A percentile compares a stretch with the other conserved stretches of the same genome.
Conservation (phyloP, 169 alveolate genomes). For the Plasmodium vivax region DNA sequence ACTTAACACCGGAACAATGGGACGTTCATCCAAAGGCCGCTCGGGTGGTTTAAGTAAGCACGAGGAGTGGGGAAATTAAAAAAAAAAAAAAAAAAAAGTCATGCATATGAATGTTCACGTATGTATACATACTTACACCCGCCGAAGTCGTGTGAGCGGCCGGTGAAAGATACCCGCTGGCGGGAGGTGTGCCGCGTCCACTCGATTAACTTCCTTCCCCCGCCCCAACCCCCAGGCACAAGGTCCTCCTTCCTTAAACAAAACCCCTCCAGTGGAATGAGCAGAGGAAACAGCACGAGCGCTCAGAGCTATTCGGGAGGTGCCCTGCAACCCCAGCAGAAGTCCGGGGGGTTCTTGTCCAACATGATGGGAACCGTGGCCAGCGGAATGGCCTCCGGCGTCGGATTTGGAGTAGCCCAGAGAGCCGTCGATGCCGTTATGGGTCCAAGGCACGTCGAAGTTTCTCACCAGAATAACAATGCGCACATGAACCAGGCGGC, state of each 20-base stretch:
- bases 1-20: constrained; percentile 24
- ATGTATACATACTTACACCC: background rate
- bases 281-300: constrained; percentile 39
- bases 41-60: constrained; percentile 69
- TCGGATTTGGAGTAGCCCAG: constrained; percentile 77
- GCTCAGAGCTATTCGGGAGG: constrained; percentile 60
- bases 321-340: constrained; percentile 33
- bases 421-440: constrained; percentile 73
- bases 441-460: constrained; percentile 76
- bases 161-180: background rate
- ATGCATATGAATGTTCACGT: background rate
- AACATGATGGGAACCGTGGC: constrained; percentile 77
- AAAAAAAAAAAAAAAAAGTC: background rate
- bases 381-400: constrained; percentile 78
- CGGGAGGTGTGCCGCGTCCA: background rate
- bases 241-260: constrained; percentile 41
- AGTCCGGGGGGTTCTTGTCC: constrained; percentile 63
- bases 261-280: constrained; percentile 26
- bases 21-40: constrained; percentile 72
- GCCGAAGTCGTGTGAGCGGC: background rate
- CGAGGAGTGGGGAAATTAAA: background rate
- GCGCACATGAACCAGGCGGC: constrained; percentile 32
- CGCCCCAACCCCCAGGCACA: constrained; percentile 12
- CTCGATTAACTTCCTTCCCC: background rate
- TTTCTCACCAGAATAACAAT: constrained; percentile 53